These are phyloP conservation scores for Colletotrichum tamarilloi DNA, from an alignment of 2,329 filamentous ascomycete species.

Conservation along the genomic window DNA sequence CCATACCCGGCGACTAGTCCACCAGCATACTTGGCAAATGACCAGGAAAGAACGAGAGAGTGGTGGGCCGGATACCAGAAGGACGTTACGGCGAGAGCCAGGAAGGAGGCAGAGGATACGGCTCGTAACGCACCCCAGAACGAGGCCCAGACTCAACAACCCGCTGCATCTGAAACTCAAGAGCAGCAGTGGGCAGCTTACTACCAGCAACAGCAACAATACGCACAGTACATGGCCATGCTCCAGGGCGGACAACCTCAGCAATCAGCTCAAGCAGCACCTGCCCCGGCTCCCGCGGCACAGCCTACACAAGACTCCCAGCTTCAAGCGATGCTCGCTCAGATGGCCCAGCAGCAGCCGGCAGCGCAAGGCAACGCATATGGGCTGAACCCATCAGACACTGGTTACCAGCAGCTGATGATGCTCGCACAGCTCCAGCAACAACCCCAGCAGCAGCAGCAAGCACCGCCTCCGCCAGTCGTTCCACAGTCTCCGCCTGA, in stretches of 20 bases:
- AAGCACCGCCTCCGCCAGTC: constrained; percentile 12
- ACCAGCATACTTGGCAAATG: constrained; percentile 62
- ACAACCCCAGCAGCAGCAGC: constrained; percentile 38
- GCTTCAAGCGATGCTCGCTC: constrained; percentile 56
- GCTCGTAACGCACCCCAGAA: constrained; percentile 44
- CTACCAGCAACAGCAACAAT: constrained; percentile 44
- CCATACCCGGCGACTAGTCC: constrained; percentile 63
- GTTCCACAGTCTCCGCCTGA: constrained; percentile 36
- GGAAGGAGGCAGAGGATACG: constrained; percentile 51
- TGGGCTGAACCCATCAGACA: constrained; percentile 51
- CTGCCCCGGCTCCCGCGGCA: constrained; percentile 29
- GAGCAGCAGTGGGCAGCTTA: constrained; percentile 42
- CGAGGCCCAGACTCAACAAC: constrained; percentile 45
- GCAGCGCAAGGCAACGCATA: constrained; percentile 36
- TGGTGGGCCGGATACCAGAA: constrained; percentile 64
- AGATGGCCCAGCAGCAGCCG: constrained; percentile 49
- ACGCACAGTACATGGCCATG: constrained; percentile 55
- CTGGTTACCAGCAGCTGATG: constrained; percentile 53
- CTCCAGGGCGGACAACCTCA: constrained; percentile 49
- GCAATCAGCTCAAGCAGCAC: constrained; percentile 31
- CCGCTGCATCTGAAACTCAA: constrained; percentile 36
- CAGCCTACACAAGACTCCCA: constrained; percentile 44
- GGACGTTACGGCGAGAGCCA: constrained; percentile 50
- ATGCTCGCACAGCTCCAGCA: constrained; percentile 52
- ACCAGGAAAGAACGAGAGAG: constrained; percentile 58